Percentiles rank a stretch among this genome's conserved stretches.
These are phyloP conservation scores for Linderniella brevidens DNA, from an alignment of 257 asterid genomes.

Conservation along the genomic window DNA sequence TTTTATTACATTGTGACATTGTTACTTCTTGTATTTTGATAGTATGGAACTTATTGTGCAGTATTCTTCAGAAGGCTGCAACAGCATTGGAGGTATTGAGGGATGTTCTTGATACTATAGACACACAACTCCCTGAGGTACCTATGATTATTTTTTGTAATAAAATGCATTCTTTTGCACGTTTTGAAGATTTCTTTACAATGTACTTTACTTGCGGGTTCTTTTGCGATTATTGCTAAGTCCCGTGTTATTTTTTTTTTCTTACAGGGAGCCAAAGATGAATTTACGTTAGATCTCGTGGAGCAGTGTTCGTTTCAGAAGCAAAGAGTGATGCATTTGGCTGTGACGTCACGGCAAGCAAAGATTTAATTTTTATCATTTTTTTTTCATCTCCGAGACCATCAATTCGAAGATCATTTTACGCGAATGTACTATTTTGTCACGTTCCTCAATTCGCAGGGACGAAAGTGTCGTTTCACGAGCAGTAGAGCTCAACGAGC, in stretches of 20 bases:
- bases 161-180: background rate
- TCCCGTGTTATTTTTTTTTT: conserved; percentile 6
- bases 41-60: conserved; percentile 14
- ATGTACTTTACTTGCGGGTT: too few relatives aligned
- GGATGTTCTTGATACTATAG: conserved; percentile 73
- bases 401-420: too few relatives aligned
- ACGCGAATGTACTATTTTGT: too few relatives aligned
- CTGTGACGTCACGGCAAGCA: conserved; percentile 65
- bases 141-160: too few relatives aligned
- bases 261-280: conserved; percentile 80
- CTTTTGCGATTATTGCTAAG: too few relatives aligned
- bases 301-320: conserved; percentile 76
- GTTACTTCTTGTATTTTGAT: conserved; percentile 4
- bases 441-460: too few relatives aligned
- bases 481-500: conserved; percentile 83
- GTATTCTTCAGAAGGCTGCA: conserved; percentile 79
- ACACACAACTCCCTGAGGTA: conserved; percentile 71
- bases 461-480: conserved; percentile 23
- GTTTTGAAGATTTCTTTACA: background rate
- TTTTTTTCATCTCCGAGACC: too few relatives aligned
- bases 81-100: conserved; percentile 80
- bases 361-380: too few relatives aligned
- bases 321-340: conserved; percentile 75
- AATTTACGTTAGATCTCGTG: conserved; percentile 93
- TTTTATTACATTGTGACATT: too few relatives aligned